These are phyloP conservation scores for Tylopilus sp. DNA, from an alignment of 768 basidiomycete genomes.

Conservation along the genomic window DNA sequence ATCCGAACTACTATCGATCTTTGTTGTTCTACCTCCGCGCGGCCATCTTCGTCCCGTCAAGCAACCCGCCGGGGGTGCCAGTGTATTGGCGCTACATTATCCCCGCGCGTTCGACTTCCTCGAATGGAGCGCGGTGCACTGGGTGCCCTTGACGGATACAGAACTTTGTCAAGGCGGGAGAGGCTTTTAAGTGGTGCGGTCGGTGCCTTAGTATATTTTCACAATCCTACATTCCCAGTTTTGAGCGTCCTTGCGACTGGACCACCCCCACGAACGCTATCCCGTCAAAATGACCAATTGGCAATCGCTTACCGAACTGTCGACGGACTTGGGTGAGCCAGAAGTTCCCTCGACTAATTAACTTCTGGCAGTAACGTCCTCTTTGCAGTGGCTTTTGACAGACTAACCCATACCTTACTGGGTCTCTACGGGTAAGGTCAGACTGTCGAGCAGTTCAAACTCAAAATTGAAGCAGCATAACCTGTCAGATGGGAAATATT, in stretches of 20 bases:
- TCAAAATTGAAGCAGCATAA: not conserved
- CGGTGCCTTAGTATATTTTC: not conserved
- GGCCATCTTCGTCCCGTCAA: constrained; percentile 16
- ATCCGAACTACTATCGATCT: constrained; percentile 5
- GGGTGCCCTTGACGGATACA: constrained; percentile 10
- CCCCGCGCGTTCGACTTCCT: constrained; percentile 19
- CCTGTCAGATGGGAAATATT: constrained; percentile 41
- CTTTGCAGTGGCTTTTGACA: constrained; percentile 36
- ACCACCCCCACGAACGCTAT: not conserved
- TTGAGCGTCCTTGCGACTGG: not conserved
- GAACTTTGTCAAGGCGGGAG: constrained; percentile 7
- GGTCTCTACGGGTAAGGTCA: constrained; percentile 42
- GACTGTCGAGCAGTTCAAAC: not conserved
- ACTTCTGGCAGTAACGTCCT: not conserved
- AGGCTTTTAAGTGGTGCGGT: constrained; percentile 10
- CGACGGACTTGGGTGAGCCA: constrained; percentile 35
- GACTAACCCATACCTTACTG: constrained; percentile 41
- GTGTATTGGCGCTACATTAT: constrained; percentile 1
- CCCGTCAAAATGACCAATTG: constrained; percentile 37
- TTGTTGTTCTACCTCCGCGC: constrained; percentile 9
- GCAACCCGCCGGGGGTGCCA: constrained; percentile 7
- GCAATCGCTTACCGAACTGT: constrained; percentile 37
- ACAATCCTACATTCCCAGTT: not conserved
- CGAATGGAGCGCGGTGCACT: constrained; percentile 3
- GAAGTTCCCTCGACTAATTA: not conserved